A percentile compares a stretch with the other conserved stretches of the same genome.
Conservation (phyloP, 2,329 filamentous ascomycete species). For the Parastagonospora nodorum region DNA sequence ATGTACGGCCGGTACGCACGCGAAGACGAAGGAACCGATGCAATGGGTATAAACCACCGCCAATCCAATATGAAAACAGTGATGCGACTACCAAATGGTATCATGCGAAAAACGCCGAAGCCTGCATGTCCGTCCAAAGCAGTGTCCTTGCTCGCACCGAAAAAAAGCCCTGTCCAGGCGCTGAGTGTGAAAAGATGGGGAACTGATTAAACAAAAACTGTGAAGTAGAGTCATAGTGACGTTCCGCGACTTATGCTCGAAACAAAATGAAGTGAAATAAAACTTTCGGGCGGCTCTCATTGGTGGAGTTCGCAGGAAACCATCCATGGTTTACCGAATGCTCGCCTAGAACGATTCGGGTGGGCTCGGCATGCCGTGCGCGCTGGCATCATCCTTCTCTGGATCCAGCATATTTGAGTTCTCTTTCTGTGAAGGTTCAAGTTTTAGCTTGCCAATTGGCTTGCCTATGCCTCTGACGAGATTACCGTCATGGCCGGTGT, state of each 20-base stretch:
- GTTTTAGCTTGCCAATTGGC: slow-evolving; percentile 59
- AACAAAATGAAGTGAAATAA: neutral
- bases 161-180: slow-evolving; percentile 7
- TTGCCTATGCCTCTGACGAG: slow-evolving; percentile 52
- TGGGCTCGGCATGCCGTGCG: slow-evolving; percentile 79
- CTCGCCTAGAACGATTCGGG: slow-evolving; percentile 64
- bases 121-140: neutral
- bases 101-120: slow-evolving; percentile 22
- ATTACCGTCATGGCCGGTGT: slow-evolving; percentile 33
- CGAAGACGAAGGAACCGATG: slow-evolving; percentile 23
- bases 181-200: slow-evolving; percentile 1
- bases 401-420: slow-evolving; percentile 63
- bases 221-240: neutral
- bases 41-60: slow-evolving; percentile 43
- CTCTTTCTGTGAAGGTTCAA: slow-evolving; percentile 63
- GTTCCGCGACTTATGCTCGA: neutral
- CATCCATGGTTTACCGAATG: neutral
- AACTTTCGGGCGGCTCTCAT: neutral
- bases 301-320: neutral
- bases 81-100: slow-evolving; percentile 10
- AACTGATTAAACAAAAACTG: slow-evolving; percentile 17
- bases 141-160: neutral
- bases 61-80: slow-evolving; percentile 19
- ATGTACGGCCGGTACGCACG: slow-evolving; percentile 11
- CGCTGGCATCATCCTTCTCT: slow-evolving; percentile 70